Evolutionary conservation across 768 basidiomycete genomes (phyloP).

Genomic region (Tubosaeta sp.): DNA sequence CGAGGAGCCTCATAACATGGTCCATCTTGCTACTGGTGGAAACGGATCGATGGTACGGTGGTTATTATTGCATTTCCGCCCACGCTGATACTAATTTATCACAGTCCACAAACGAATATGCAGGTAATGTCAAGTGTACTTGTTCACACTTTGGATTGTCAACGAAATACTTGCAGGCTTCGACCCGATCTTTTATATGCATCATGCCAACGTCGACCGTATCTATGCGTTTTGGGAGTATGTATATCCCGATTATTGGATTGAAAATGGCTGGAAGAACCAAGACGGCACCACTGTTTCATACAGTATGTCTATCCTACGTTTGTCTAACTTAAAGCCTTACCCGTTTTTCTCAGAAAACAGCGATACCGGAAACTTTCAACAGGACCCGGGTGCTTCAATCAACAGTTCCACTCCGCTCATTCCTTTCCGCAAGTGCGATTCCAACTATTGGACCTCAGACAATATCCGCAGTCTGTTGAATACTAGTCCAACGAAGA

Average conservation of each 20-base stretch:
- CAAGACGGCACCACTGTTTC: background rate
- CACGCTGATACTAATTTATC: background rate
- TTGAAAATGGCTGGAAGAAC: slow-evolving; percentile 10
- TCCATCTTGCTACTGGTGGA: slow-evolving; percentile 16
- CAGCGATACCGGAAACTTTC: background rate
- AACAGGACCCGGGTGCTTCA: background rate
- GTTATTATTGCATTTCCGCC: background rate
- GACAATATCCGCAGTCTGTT: slow-evolving; percentile 7
- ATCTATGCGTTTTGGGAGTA: slow-evolving; percentile 22
- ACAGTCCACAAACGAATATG: slow-evolving; percentile 16
- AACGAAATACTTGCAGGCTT: slow-evolving; percentile 1
- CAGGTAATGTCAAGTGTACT: slow-evolving; percentile 3
- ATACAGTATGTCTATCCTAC: slow-evolving; percentile 6
- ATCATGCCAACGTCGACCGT: slow-evolving; percentile 19
- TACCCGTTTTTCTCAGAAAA: background rate
- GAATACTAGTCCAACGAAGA: background rate
- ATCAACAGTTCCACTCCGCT: background rate
- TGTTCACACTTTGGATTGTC: background rate
- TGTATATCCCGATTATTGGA: slow-evolving; percentile 17
- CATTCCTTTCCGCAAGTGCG: slow-evolving; percentile 11
- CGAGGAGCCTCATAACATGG: slow-evolving; percentile 18
- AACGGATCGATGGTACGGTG: slow-evolving; percentile 15
- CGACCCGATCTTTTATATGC: slow-evolving; percentile 19
- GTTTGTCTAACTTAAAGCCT: background rate
- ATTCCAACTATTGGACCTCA: slow-evolving; percentile 12